Evolutionary conservation across 257 asterid species (phyloP), one percentile per base, ranked within the genome.

Genomic region (Dorcoceras hygrometricum): DNA sequence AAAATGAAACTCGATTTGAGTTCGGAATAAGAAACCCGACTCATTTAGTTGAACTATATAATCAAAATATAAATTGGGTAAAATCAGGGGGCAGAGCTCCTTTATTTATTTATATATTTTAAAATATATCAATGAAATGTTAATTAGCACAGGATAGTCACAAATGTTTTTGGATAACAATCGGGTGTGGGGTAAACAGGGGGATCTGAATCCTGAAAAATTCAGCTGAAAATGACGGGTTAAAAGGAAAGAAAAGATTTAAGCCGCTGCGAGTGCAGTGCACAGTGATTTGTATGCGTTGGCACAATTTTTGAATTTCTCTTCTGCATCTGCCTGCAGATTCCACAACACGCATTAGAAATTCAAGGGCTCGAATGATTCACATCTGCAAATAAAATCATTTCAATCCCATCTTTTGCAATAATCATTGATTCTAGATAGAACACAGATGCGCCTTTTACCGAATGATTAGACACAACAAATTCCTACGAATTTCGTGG

Each of bases 231-330:
- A 16, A 43, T 43, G 51, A 14, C 3, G 39, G 36, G 19, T 36
- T 19, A 28, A n/a, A 57, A 57, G 54, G 61, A 57, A 62, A 66
- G 31, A 22, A 46, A 25, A 63, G 27, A 27, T n/a, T n/a, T 75
- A 75, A 23, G 78, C 71, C 48, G 81, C 26, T 1, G 90, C 79
- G 67, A 85, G 75, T 34, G 85, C 82, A 39, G 19, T 65, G 82
- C 91, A 89, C 71, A 91, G 71, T 32, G 95, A 89, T 50, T 87
- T 83, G 86, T 91, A 91, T 20, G 96, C 98, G 57, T 74, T 71
- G 14, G 73, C 94, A 59, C 98, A 91, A 7, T 63, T 74, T 80
- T 91, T 89, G 71, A 91, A 91, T 76, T 81, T 86, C 83, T 87
- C 96, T 77, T 82, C 90, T 36, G 94, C 95, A n/a, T 64, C 80